Evolutionary conservation across 768 basidiomycete genomes (phyloP), one percentile per base, ranked within the genome.

Genomic region (Boletus sp.): DNA sequence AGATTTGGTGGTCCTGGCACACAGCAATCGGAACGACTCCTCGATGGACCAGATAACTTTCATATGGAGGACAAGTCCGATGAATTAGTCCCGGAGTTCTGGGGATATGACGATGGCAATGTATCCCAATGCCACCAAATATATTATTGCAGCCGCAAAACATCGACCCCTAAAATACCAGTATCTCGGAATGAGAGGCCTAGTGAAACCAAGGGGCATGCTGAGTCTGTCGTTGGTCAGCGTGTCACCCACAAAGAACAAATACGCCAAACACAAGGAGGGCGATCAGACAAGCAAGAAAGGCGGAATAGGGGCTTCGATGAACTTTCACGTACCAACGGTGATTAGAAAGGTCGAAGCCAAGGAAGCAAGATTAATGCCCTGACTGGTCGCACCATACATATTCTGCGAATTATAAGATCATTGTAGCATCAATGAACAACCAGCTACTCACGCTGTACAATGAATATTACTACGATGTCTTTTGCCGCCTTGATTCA

Each of bases 381-480:
- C 67, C 47, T 67, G 66, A 3, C 51, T 52, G 30, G 65, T 55
- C 19, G 70, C 66, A 49, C 67, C 69, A 47, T 68, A 64, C 35
- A 47, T 68, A 64, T 33, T 66, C 76, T 76, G 35, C 13, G 25
- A 38, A 32, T n/a, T 11, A 47, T 50, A 43, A 54, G 29, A 48
- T 37, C 3, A 17, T 29, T 15, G 23, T 41, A n/a, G 13, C 17
- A 51, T 21, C 30, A 39, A 33, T 19, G 50, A 47, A 35, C 4
- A 21, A 42, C 27, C 2, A 27, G 21, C 30, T 29, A 62, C 70
- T 60, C 53, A 72, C 63, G 54, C 7, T 54, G 64, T 47, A 68
- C 64, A n/a, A 67, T 47, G 29, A 52, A 54, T 21, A 67, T 56
- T 3, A 61, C 47, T 6, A 54, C 15, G 25, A 69, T 50, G 37